Evolutionary conservation across 2,329 filamentous ascomycete genomes (phyloP), one percentile per base, ranked within the genome.

Genomic region (Cladosporium sp.): DNA sequence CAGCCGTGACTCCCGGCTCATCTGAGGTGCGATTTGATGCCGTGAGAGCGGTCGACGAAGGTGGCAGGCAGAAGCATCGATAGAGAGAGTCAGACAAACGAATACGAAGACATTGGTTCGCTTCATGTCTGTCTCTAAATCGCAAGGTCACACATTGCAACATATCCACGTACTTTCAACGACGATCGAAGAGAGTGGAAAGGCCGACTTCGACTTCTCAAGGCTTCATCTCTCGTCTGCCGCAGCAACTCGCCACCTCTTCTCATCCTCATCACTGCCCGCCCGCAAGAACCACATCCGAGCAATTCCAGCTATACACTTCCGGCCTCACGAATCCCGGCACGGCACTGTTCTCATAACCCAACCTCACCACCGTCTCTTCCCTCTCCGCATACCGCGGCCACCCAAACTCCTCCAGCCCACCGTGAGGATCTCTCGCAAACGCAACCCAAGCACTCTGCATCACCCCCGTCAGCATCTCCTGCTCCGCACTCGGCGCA

Each of bases 361-460:
- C 76, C 31, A 78, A 67, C 26, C 70, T 66, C 18, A 76, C 60
- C 53, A 78, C 60, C 6, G 68, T 73, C 64, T 72, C 23, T 16
- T 33, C 61, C 6, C 31, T 29, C 7, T 60, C 28, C 4, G 46
- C 56, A 57, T 75, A 82, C 59, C 21, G 44, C 3, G 79, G 79
- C 79, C 79, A 82, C 0, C 77, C 78, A 31, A 79, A 62, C 12
- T 56, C 37, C 11, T 35, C 64, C 28, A 77, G 64, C 1, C 77
- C 74, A 28, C 66, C 59, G 26, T 12, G 35, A 14, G 77, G 75
- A 67, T 77, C 69, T 26, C 67, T 66, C 5, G 74, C 76, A 69
- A 78, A 78, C 1, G 71, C 61, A 6, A 71, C 72, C 72, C 73
- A 77, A 10, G 75, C 74, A 21, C 68, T 66, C 53, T 67, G 67